phyloP scores from a whole-genome alignment of 306 rosid genomes.

The Acacia melanoxylon region DNA sequence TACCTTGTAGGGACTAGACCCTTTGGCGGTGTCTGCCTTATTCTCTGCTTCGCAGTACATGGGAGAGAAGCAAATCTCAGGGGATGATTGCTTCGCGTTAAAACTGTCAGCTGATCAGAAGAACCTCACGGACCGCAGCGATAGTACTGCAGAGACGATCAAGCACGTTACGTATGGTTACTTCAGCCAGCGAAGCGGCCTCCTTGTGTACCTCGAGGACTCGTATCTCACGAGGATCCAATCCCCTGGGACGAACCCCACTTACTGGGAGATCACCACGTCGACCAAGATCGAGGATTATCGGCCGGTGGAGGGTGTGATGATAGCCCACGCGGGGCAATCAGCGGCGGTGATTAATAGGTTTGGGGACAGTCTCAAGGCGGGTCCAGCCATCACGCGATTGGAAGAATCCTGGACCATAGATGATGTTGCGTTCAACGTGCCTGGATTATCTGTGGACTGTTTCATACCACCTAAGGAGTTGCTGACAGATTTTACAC shows the following conservation, averaged over 20 bases:
- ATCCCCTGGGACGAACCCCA: conserved; percentile 76
- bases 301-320: conserved; percentile 61
- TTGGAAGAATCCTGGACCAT: conserved; percentile 79
- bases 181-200: conserved; percentile 78
- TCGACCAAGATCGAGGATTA: conserved; percentile 71
- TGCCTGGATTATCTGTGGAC: conserved; percentile 71
- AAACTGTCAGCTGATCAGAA: conserved; percentile 71
- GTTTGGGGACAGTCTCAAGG: conserved; percentile 61
- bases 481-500: conserved; percentile 42
- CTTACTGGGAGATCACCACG: conserved; percentile 86
- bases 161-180: conserved; percentile 72
- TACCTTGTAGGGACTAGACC: conserved; percentile 76
- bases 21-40: conserved; percentile 67
- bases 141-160: conserved; percentile 87
- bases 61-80: conserved; percentile 70
- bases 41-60: conserved; percentile 65
- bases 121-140: conserved; percentile 70
- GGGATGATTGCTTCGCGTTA: conserved; percentile 66
- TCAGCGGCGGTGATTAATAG: conserved; percentile 60
- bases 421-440: conserved; percentile 82
- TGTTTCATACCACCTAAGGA: conserved; percentile 81
- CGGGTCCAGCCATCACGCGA: conserved; percentile 63
- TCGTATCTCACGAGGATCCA: conserved; percentile 81
- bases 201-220: conserved; percentile 68
- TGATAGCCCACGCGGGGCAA: conserved; percentile 69